phyloP scores from a whole-genome alignment of 352 stramenopile genomes.

The Globisporangium nunn region DNA sequence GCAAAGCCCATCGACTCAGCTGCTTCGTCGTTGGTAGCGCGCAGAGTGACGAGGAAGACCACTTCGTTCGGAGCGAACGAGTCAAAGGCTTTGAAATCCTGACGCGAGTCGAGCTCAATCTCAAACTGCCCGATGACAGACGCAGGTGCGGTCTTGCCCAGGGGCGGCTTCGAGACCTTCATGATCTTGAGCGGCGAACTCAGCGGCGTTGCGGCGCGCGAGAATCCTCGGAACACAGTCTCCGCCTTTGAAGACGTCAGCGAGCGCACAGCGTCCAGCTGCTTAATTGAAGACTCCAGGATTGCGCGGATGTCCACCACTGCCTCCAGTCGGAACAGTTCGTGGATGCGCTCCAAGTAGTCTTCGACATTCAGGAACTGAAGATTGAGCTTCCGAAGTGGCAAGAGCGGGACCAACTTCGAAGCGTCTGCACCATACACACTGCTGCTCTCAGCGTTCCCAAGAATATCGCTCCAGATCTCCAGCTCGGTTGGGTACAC shows the following conservation, averaged over 20 bases:
- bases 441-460: slow-evolving; percentile 4
- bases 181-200: slow-evolving; percentile 45
- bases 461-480: slow-evolving; percentile 75
- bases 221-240: slow-evolving; percentile 57
- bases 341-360: slow-evolving; percentile 91
- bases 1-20: slow-evolving; percentile 55
- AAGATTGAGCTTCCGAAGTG: slow-evolving; percentile 92
- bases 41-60: slow-evolving; percentile 90
- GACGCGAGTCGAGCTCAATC: slow-evolving; percentile 70
- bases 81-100: slow-evolving; percentile 78
- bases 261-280: slow-evolving; percentile 43
- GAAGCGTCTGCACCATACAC: slow-evolving; percentile 35
- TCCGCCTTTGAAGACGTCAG: slow-evolving; percentile 31
- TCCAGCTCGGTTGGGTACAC: slow-evolving; percentile 85
- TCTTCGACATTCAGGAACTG: slow-evolving; percentile 94
- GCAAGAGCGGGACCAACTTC: slow-evolving; percentile 50
- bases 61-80: slow-evolving; percentile 89
- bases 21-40: slow-evolving; percentile 53
- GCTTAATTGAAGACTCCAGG: slow-evolving; percentile 82
- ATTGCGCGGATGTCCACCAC: slow-evolving; percentile 81
- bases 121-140: slow-evolving; percentile 83
- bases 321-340: slow-evolving; percentile 87
- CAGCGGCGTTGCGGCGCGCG: slow-evolving; percentile 32
- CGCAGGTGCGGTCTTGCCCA: slow-evolving; percentile 84
- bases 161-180: slow-evolving; percentile 81